Percentiles rank a stretch among this genome's conserved stretches.
Conservation (phyloP, 2,329 filamentous ascomycete genomes). For the Colletotrichum sp. region DNA sequence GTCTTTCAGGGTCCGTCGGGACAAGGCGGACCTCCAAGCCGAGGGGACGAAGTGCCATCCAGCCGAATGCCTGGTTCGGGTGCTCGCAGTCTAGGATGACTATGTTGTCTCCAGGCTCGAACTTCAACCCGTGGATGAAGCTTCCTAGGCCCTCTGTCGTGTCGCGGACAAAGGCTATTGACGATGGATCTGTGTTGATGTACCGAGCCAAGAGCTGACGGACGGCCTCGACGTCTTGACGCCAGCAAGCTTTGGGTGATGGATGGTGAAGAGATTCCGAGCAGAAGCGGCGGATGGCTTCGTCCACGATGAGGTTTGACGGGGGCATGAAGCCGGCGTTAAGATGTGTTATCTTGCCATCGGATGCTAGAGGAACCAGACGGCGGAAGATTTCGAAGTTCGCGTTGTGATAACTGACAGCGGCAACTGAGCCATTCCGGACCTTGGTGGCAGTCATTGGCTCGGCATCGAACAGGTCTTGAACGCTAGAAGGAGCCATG, state of each 20-base stretch:
- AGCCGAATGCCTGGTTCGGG: conserved; percentile 34
- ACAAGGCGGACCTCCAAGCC: conserved; percentile 34
- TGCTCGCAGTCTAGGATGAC: conserved; percentile 36
- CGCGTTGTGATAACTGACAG: neutral
- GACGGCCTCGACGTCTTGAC: neutral
- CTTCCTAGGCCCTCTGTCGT: conserved; percentile 35
- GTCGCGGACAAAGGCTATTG: conserved; percentile 34
- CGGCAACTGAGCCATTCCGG: neutral
- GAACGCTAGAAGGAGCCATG: neutral
- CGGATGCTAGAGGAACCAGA: conserved; percentile 25
- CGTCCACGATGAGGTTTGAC: conserved; percentile 34
- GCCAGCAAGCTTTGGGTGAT: conserved; percentile 24
- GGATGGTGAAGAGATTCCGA: conserved; percentile 27
- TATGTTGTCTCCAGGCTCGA: conserved; percentile 34
- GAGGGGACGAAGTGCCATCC: conserved; percentile 28
- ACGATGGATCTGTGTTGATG: conserved; percentile 29
- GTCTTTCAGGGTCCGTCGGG: conserved; percentile 20
- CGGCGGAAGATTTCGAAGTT: conserved; percentile 23
- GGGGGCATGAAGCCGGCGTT: conserved; percentile 34
- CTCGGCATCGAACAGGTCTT: neutral
- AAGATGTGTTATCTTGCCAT: conserved; percentile 27
- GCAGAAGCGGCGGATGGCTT: conserved; percentile 30
- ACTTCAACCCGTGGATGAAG: conserved; percentile 29
- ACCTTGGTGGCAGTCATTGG: neutral
- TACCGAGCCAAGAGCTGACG: conserved; percentile 27